Evolutionary conservation across 2,329 filamentous ascomycete species (phyloP), one percentile per base, ranked within the genome.

Genomic region (Neopestalotiopsis rosae): DNA sequence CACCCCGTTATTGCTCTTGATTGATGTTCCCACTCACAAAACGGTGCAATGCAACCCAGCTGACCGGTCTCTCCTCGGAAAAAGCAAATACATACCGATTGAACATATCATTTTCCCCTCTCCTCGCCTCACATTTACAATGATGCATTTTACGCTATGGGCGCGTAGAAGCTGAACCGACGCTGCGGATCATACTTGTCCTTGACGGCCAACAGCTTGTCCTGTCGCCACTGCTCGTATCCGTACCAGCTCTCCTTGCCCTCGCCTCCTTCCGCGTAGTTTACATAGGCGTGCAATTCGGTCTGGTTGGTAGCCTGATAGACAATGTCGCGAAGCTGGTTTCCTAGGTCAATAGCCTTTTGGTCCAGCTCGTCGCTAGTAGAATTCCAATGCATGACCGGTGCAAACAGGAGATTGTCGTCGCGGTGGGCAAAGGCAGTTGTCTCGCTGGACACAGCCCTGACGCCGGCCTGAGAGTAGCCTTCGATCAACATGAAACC

Each of bases 401-500:
- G 79, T 2, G 81, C 78, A 61, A 77, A 67, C 30, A 86, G 80
- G 6, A 87, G 71, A 71, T 84, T 83, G 65, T 84, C 81, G 1
- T 74, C 71, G 2, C 86, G 82, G 75, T 81, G 82, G 20, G 85
- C 80, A 68, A 83, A 88, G 1, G 86, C 85, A 3, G 81, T 80
- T 1, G 80, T 78, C 10, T 75, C 73, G 32, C 70, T 72, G 61
- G 75, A 70, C 52, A 85, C 72, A 0, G 75, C 76, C 66, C 81
- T 73, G 2, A 89, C 81, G 1, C 82, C 87, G 28, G 82, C 75
- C 7, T 74, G 76, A 1, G 86, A 81, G 76, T 89, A 89, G 3
- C 84, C 84, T 73, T 90, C 87, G 67, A 89, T 86, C 82, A 89
- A 84, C 77, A 88, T 85, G 59, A 88, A 77, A 1, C 82, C 82